phyloP scores from a whole-genome alignment of 148 eudicot species.

The Persicaria tinctoria region DNA sequence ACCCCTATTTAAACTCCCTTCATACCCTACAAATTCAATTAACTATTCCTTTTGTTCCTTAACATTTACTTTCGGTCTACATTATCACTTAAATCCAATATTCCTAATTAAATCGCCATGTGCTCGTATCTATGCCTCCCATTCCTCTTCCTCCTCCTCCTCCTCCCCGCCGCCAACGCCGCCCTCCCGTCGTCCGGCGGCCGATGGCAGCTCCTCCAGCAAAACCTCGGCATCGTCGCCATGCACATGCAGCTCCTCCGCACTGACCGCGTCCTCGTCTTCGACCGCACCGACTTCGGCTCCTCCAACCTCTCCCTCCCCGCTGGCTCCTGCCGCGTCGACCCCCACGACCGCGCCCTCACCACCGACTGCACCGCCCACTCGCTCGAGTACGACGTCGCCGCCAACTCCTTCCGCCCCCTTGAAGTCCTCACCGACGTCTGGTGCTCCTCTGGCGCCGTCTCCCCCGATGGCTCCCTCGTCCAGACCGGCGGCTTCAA shows the following conservation, averaged over 20 bases:
- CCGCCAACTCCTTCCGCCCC: constrained; percentile 56
- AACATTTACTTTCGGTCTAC: too few species aligned
- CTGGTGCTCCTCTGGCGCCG: constrained; percentile 82
- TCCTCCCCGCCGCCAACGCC: not conserved
- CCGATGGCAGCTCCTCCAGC: constrained; percentile 26
- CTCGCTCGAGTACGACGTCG: constrained; percentile 56
- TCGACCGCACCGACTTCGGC: constrained; percentile 87
- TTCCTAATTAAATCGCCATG: not conserved
- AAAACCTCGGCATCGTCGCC: constrained; percentile 63
- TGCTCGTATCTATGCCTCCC: not conserved
- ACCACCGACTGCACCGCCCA: constrained; percentile 19
- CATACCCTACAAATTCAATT: too few species aligned
- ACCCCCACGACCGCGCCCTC: not conserved
- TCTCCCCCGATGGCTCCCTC: constrained; percentile 44
- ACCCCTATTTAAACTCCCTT: too few species aligned
- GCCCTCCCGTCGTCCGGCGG: constrained; percentile 8
- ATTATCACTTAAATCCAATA: too few species aligned
- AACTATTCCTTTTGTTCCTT: too few species aligned
- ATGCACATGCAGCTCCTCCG: constrained; percentile 91
- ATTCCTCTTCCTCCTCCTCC: not conserved
- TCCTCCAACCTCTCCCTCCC: constrained; percentile 57
- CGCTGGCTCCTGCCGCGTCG: constrained; percentile 4
- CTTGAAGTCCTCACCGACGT: constrained; percentile 48
- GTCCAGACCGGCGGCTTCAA: constrained; percentile 79
- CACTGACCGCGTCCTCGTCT: constrained; percentile 54